Conservation (phyloP, 2,329 filamentous ascomycete species). For the Cladosporium sp. region DNA sequence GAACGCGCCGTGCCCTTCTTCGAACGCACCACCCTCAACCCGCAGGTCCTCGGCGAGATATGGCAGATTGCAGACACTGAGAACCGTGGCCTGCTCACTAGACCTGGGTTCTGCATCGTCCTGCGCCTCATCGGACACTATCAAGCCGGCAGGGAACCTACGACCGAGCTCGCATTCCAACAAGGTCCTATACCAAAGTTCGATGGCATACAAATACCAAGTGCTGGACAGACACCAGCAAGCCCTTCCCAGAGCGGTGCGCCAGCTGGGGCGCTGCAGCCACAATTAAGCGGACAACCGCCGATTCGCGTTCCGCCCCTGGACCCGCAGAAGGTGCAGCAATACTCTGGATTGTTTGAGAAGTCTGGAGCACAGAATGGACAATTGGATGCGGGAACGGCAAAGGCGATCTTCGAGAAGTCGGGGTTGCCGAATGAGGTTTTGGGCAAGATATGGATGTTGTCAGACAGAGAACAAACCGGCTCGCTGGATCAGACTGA, state of each 20-base stretch:
- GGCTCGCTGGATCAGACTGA: slow-evolving; percentile 82
- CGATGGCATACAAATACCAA: slow-evolving; percentile 63
- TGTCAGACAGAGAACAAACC: slow-evolving; percentile 89
- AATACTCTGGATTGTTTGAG: slow-evolving; percentile 88
- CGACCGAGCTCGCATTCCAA: slow-evolving; percentile 74
- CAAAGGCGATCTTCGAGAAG: slow-evolving; percentile 92
- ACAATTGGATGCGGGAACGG: slow-evolving; percentile 66
- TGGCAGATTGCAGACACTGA: slow-evolving; percentile 98
- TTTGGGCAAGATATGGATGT: slow-evolving; percentile 91
- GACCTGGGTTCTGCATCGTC: slow-evolving; percentile 87
- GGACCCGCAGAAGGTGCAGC: slow-evolving; percentile 79
- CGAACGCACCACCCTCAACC: slow-evolving; percentile 86
- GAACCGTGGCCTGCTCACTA: slow-evolving; percentile 90
- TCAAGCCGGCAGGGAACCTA: slow-evolving; percentile 79
- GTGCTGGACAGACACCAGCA: slow-evolving; percentile 12
- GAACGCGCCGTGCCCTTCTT: slow-evolving; percentile 97
- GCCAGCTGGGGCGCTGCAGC: slow-evolving; percentile 26
- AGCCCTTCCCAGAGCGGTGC: slow-evolving; percentile 23
- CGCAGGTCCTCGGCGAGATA: slow-evolving; percentile 88
- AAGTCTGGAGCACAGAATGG: slow-evolving; percentile 76
- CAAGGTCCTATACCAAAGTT: slow-evolving; percentile 89
- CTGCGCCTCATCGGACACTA: slow-evolving; percentile 92
- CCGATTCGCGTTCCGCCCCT: slow-evolving; percentile 85
- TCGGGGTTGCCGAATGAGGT: slow-evolving; percentile 85
- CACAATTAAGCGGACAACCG: slow-evolving; percentile 39